Evolutionary conservation across 306 rosid genomes (phyloP), one percentile per base, ranked within the genome.

Genomic region (Cucurbita moschata): DNA sequence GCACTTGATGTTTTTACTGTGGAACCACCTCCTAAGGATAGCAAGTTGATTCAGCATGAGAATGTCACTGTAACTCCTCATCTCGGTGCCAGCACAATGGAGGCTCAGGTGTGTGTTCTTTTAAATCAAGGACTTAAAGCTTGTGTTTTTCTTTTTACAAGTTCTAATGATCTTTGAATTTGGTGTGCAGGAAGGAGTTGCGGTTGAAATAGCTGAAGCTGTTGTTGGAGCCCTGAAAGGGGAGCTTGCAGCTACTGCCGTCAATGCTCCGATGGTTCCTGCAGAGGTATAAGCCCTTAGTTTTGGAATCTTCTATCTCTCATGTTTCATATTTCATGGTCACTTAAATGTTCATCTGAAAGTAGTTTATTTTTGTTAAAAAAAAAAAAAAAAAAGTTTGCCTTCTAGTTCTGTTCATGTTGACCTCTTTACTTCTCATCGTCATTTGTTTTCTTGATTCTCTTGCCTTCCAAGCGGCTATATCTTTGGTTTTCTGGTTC

Each of bases 251-350:
- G 84, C 97, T 51, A 91, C 99, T 60, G 99, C 99, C 7, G 99
- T 95, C 79, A 95, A 95, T 85, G 99, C 99, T 47, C 97, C 99
- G 7, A 95, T 95, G 99, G 97, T 91, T 84, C 86, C 99, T 50
- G 91, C 99, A 2, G 97, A 95, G 99, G 99, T 95, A 76, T 10
- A 35, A 70, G 1, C 74, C 60, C 60, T 16, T 35, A 7, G 47
- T 50, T 70, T 70, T 15, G 46, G 6, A 46, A 70, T 70, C 44
- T 49, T 21, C 23, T 8, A 12, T 49, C 73, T 21, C 42, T 15
- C 30, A 15, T 37, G 21, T 47, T 47, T 70, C 6, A 1, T 66
- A n/a, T 66, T 49, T 50, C 42, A 13, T 6, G 73, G 8, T 23
- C 56, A 68, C 14, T 46, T 66, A 3, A 21, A 13, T 13, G 4